phyloP scores from a whole-genome alignment of 2,329 filamentous ascomycete species.

The Penicillium crustosum region DNA sequence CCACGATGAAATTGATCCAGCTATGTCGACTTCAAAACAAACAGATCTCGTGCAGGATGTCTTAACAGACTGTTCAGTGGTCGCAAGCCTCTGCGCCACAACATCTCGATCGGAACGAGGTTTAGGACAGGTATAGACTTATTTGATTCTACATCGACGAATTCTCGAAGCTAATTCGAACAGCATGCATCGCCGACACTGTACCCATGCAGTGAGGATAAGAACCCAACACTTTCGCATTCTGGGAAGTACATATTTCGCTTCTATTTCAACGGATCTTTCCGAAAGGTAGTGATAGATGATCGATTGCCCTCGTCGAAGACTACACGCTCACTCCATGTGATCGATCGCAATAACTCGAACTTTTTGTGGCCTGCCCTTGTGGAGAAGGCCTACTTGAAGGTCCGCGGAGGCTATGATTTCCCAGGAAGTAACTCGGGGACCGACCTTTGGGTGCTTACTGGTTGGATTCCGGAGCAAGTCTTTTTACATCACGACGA shows the following conservation, averaged over 20 bases:
- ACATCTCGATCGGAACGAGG: slow-evolving; percentile 69
- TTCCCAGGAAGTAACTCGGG: slow-evolving; percentile 97
- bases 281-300: slow-evolving; percentile 82
- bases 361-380: slow-evolving; percentile 86
- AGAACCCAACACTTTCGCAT: slow-evolving; percentile 62
- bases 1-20: slow-evolving; percentile 33
- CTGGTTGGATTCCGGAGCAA: slow-evolving; percentile 96
- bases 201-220: slow-evolving; percentile 68
- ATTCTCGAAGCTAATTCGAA: slow-evolving; percentile 7
- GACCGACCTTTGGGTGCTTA: slow-evolving; percentile 88
- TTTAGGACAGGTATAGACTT: slow-evolving; percentile 59
- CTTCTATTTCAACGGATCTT: slow-evolving; percentile 95
- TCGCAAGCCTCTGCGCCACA: slow-evolving; percentile 86
- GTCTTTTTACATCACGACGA: slow-evolving; percentile 87
- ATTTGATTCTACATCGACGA: background rate
- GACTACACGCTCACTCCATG: slow-evolving; percentile 74
- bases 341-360: slow-evolving; percentile 80
- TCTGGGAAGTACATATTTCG: slow-evolving; percentile 89
- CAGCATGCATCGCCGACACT: slow-evolving; percentile 71
- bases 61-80: slow-evolving; percentile 94
- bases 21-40: slow-evolving; percentile 59
- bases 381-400: slow-evolving; percentile 93
- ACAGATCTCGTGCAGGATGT: slow-evolving; percentile 93
- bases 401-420: slow-evolving; percentile 92
- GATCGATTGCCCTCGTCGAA: slow-evolving; percentile 78